These are phyloP conservation scores for Anacardium occidentale DNA, from an alignment of 345 rosid genomes.

Conservation along the genomic window DNA sequence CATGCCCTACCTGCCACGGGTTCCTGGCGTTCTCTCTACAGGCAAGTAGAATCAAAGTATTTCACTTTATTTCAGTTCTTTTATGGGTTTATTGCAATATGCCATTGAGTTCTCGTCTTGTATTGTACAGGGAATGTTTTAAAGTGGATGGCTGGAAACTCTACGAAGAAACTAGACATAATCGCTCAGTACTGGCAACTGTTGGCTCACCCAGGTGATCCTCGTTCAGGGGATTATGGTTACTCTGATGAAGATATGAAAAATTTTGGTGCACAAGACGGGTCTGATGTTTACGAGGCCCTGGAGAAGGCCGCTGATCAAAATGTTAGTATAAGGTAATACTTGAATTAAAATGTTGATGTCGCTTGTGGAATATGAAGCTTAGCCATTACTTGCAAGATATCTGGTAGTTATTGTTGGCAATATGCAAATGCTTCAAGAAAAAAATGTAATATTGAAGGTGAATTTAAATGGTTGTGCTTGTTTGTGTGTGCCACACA, in stretches of 20 bases:
- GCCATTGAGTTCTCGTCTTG: background rate
- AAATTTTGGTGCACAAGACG: slow-evolving; percentile 55
- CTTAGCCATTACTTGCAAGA: background rate
- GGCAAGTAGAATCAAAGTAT: slow-evolving; percentile 33
- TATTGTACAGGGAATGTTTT: slow-evolving; percentile 60
- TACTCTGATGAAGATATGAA: slow-evolving; percentile 51
- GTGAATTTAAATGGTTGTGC: background rate
- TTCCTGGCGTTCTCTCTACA: slow-evolving; percentile 75
- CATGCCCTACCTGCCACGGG: slow-evolving; percentile 69
- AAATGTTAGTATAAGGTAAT: slow-evolving; percentile 63
- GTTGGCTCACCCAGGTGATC: slow-evolving; percentile 56
- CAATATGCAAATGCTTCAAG: no score
- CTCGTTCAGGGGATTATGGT: slow-evolving; percentile 79
- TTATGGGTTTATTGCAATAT: background rate
- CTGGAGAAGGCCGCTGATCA: slow-evolving; percentile 64
- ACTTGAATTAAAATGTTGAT: background rate
- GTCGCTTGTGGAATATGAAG: background rate
- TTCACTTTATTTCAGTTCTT: background rate
- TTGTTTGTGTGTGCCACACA: background rate
- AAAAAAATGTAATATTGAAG: no score
- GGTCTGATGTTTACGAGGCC: slow-evolving; percentile 56
- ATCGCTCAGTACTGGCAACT: slow-evolving; percentile 92
- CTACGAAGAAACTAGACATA: slow-evolving; percentile 59
- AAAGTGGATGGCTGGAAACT: slow-evolving; percentile 74
- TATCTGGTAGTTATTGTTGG: no score